Evolutionary conservation across 1,284 basidiomycete species (phyloP).

Genomic region (Austroboletus niveus): DNA sequence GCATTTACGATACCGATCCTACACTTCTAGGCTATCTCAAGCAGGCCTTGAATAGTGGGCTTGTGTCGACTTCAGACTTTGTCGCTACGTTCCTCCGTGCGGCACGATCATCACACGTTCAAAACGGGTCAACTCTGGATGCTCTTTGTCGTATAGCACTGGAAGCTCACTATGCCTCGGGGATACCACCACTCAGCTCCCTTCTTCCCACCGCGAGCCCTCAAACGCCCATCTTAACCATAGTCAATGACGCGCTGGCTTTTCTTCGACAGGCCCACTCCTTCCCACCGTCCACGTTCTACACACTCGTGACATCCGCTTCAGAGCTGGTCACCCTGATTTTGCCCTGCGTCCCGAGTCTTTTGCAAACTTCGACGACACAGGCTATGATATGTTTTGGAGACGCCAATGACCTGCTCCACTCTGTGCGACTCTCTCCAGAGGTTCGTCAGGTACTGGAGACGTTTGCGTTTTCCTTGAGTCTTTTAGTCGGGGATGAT

Average conservation of each 20-base stretch:
- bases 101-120: slow-evolving; percentile 46
- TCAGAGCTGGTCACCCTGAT: slow-evolving; percentile 62
- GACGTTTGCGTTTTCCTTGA: slow-evolving; percentile 55
- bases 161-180: slow-evolving; percentile 58
- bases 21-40: slow-evolving; percentile 61
- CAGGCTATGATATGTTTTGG: slow-evolving; percentile 55
- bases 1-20: slow-evolving; percentile 63
- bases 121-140: slow-evolving; percentile 62
- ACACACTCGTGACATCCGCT: slow-evolving; percentile 56
- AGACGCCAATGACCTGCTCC: slow-evolving; percentile 56
- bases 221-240: slow-evolving; percentile 47
- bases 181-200: slow-evolving; percentile 50
- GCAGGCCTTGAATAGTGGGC: slow-evolving; percentile 51
- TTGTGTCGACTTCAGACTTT: slow-evolving; percentile 57
- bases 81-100: slow-evolving; percentile 52
- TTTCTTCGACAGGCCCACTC: slow-evolving; percentile 56
- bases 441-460: slow-evolving; percentile 58
- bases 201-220: slow-evolving; percentile 50
- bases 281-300: slow-evolving; percentile 58
- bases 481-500: slow-evolving; percentile 61
- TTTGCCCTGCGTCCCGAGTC: slow-evolving; percentile 55
- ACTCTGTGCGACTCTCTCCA: slow-evolving; percentile 46
- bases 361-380: slow-evolving; percentile 56
- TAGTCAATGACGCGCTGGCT: slow-evolving; percentile 57
- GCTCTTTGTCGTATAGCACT: slow-evolving; percentile 64